Base-by-base conservation (phyloP, 225 moss, liverwort and hornwort genomes). In the Physcomitrium patens region DNA sequence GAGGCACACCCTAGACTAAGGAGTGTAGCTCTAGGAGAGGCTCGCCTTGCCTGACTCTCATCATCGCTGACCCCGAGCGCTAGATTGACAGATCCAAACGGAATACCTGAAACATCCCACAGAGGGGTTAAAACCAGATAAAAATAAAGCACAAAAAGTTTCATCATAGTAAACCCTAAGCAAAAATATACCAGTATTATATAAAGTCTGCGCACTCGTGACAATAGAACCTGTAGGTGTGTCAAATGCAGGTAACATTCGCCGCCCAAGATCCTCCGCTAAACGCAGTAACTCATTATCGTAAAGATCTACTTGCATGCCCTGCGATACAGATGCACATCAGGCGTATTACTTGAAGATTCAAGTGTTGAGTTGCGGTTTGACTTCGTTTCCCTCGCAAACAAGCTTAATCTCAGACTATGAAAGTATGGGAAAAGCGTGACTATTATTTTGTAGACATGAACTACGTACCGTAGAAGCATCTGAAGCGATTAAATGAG, bases 21-120 rank as follows among this genome's bases (percentile, higher is more conserved):
- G 65, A 80, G 82, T 83, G 88, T 83, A 83, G 89, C 89, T 89
- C 78, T 78, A 83, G 89, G 89, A 89, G 81, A 86, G 65, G 89
- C 90, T 88, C 86, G 91, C 91, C 94, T 94, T 94, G 94, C 94
- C 92, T 94, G 94, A 87, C 94, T 97, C 94, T 97, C 97, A 76
- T 94, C 85, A 77, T 89, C 87, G 89, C 90, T 93, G 81, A 97
- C 90, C 68, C 97, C 97, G 80, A 87, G 80, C 72, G 86, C 82
- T 58, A 97, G 77, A 89, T 97, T 97, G 77, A 97, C 94, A 70
- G 97, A 97, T 81, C 97, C 97, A 80, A 82, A 97, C 4, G 97
- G 97, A 70, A 97, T 97, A 67, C 97, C 97, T 89, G 86, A 65
- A 76, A 37, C 69, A 73, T 49, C 20, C 75, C 71, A 58, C 62